Conservation (phyloP, 371 early-diverging fungal species). For the Mucor piriformis region DNA sequence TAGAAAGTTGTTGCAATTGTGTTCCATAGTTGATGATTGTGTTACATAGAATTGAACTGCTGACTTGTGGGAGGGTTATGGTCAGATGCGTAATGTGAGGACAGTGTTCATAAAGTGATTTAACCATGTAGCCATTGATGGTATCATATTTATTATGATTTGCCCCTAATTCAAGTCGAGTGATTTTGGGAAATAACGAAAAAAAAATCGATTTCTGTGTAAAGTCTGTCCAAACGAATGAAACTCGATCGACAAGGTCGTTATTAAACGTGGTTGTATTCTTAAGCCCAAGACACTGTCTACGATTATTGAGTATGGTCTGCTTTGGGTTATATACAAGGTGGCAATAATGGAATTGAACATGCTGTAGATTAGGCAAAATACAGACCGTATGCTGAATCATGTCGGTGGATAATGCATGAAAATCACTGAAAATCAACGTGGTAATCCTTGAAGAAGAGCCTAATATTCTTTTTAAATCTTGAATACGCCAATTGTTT, state of each 20-base stretch:
- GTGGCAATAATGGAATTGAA: slow-evolving; percentile 38
- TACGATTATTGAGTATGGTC: background rate
- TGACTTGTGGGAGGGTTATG: slow-evolving; percentile 23
- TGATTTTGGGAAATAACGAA: slow-evolving; percentile 4
- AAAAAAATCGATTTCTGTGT: slow-evolving; percentile 10
- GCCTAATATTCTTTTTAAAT: slow-evolving; percentile 14
- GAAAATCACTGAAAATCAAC: slow-evolving; percentile 29
- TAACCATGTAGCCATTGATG: slow-evolving; percentile 3
- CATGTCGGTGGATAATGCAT: slow-evolving; percentile 36
- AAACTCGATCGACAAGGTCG: background rate
- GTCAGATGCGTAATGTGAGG: slow-evolving; percentile 18
- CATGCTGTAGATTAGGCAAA: slow-evolving; percentile 13
- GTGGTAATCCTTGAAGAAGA: slow-evolving; percentile 10
- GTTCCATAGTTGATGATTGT: slow-evolving; percentile 19
- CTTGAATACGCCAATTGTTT: slow-evolving; percentile 25
- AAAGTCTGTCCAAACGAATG: slow-evolving; percentile 39
- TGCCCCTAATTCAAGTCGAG: slow-evolving; percentile 10
- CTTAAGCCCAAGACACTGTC: background rate
- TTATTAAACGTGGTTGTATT: background rate
- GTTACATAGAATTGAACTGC: slow-evolving; percentile 12
- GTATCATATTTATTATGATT: slow-evolving; percentile 2
- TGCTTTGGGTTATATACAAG: slow-evolving; percentile 1
- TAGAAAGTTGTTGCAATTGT: slow-evolving; percentile 17
- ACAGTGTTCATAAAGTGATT: slow-evolving; percentile 11
- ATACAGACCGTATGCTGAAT: slow-evolving; percentile 24